A percentile compares a stretch with the other conserved stretches of the same genome.
Conservation (phyloP, 106 monocot genomes). For the Allium sativum region DNA sequence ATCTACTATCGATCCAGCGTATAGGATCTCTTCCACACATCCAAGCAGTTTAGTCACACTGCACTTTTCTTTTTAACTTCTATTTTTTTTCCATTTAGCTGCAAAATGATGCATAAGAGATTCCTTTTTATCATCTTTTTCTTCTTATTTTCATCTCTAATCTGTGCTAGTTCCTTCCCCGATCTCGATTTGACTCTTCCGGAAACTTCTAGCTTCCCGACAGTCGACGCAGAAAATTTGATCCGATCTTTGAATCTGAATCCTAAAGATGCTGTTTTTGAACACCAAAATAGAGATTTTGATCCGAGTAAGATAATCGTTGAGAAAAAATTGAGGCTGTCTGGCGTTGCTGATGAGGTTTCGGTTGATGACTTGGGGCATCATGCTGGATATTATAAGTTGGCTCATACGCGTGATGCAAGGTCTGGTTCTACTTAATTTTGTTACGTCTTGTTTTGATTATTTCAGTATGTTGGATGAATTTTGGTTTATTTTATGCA, state of each 20-base stretch:
- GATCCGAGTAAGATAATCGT: slow-evolving; percentile 25
- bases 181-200: slow-evolving; percentile 26
- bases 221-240: slow-evolving; percentile 42
- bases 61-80: too few species aligned
- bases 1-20: too few species aligned
- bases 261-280: slow-evolving; percentile 35
- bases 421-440: slow-evolving; percentile 19
- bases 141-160: slow-evolving; percentile 1
- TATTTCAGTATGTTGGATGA: too few species aligned
- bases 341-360: slow-evolving; percentile 21
- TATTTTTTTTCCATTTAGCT: too few species aligned
- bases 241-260: slow-evolving; percentile 72
- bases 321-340: slow-evolving; percentile 37
- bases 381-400: slow-evolving; percentile 74
- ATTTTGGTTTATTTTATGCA: too few species aligned
- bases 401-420: slow-evolving; percentile 61
- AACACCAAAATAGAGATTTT: neutral
- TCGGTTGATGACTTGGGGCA: slow-evolving; percentile 54
- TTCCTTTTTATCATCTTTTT: neutral
- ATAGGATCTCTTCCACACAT: too few species aligned
- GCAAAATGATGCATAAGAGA: too few species aligned
- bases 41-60: too few species aligned
- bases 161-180: neutral
- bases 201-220: slow-evolving; percentile 21
- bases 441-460: too few species aligned